These are phyloP conservation scores for Cyclotella atomus DNA, from an alignment of 108 stramenopile genomes.

Conservation along the genomic window DNA sequence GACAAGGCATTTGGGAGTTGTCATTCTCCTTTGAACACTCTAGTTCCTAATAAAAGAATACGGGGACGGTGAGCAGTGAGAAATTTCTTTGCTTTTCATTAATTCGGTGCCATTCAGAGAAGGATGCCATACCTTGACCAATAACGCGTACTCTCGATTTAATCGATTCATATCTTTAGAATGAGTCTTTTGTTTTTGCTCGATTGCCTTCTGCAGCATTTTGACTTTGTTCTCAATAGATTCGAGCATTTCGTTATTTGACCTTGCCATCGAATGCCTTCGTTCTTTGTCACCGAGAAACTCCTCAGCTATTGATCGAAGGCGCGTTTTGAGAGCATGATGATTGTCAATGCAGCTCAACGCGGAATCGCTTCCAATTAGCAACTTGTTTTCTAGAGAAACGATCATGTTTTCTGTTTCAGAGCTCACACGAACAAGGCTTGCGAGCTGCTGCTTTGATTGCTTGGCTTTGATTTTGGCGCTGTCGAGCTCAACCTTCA, in stretches of 20 bases:
- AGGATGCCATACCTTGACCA: too few relatives aligned
- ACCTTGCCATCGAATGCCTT: neutral
- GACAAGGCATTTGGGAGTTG: too few relatives aligned
- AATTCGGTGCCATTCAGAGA: too few relatives aligned
- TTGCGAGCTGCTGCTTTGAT: neutral
- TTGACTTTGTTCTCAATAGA: neutral
- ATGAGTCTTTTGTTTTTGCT: too few relatives aligned
- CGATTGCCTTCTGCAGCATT: too few relatives aligned
- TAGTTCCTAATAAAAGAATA: too few relatives aligned
- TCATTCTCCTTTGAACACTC: too few relatives aligned
- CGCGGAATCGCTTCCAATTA: neutral
- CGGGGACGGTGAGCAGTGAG: too few relatives aligned
- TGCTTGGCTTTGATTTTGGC: neutral
- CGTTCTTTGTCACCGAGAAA: neutral
- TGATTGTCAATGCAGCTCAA: neutral
- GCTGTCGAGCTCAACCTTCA: neutral
- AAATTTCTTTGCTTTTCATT: too few relatives aligned
- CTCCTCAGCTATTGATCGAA: neutral
- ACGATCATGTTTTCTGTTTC: neutral
- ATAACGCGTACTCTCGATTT: too few relatives aligned
- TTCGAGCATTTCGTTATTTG: neutral
- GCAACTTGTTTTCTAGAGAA: neutral
- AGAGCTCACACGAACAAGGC: neutral
- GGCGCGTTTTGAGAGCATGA: neutral
- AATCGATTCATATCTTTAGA: too few relatives aligned